These are phyloP conservation scores for Psidium guajava DNA, from an alignment of 345 rosid species.

Conservation along the genomic window DNA sequence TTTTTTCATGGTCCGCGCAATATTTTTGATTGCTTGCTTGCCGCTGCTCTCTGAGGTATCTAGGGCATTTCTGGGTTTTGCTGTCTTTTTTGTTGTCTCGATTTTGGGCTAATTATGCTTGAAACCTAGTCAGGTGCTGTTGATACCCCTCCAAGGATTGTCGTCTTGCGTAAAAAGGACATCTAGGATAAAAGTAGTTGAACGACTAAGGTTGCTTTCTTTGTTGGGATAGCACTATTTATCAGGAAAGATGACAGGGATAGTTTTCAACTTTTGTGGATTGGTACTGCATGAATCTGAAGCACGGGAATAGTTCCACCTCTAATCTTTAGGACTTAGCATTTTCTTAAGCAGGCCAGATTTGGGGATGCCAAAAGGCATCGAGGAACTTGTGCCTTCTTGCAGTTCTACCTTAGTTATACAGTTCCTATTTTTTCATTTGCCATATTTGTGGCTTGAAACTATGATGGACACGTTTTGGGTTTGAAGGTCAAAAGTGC, in stretches of 20 bases:
- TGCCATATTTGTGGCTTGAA: not conserved
- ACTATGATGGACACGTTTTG: not conserved
- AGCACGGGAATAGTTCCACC: not conserved
- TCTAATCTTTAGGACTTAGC: not conserved
- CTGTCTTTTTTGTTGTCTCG: no score
- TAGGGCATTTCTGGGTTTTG: no score
- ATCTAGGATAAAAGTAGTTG: not conserved
- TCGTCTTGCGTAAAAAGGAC: not conserved
- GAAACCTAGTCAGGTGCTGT: no score
- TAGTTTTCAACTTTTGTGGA: not conserved
- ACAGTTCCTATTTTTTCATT: not conserved
- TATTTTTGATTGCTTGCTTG: no score
- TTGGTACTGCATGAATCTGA: not conserved
- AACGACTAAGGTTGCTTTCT: not conserved
- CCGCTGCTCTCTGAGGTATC: no score
- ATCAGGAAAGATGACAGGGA: not conserved
- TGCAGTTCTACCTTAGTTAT: not conserved
- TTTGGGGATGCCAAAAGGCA: not conserved
- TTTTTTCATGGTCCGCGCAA: no score
- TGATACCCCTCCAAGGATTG: not conserved
- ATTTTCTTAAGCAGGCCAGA: not conserved
- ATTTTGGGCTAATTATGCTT: no score
- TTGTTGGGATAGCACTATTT: not conserved
- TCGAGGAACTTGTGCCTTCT: not conserved
- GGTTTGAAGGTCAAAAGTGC: slow-evolving; percentile 68